Evolutionary conservation across 108 stramenopile species (phyloP).

Genomic region (Skeletonema menzelii): DNA sequence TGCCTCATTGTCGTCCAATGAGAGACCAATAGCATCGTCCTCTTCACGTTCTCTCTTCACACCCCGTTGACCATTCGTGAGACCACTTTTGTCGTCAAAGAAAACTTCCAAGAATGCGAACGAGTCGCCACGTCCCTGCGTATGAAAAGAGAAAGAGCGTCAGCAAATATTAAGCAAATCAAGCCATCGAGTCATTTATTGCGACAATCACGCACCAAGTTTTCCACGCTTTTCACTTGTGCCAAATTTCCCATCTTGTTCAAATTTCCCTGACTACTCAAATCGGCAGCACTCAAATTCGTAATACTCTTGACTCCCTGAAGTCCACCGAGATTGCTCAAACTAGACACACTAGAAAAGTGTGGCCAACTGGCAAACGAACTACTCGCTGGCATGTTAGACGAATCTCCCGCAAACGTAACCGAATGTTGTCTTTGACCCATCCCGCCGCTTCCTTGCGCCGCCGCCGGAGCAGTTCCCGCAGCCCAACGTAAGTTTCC

Average conservation of each 20-base stretch:
- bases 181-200: background rate
- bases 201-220: constrained; percentile 58
- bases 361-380: constrained; percentile 77
- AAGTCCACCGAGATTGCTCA: constrained; percentile 85
- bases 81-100: constrained; percentile 77
- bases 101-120: constrained; percentile 95
- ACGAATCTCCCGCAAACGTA: constrained; percentile 30
- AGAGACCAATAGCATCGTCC: constrained; percentile 89
- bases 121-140: constrained; percentile 69
- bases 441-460: constrained; percentile 10
- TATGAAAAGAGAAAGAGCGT: constrained; percentile 12
- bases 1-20: constrained; percentile 80
- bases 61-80: constrained; percentile 45
- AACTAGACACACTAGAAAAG: constrained; percentile 83
- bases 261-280: constrained; percentile 84
- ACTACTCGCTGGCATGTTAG: constrained; percentile 67
- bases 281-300: constrained; percentile 80
- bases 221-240: constrained; percentile 88
- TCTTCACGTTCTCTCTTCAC: constrained; percentile 80
- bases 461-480: constrained; percentile 14
- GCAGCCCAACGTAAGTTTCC: constrained; percentile 25
- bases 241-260: constrained; percentile 88
- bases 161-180: background rate
- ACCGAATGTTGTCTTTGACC: constrained; percentile 50
- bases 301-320: constrained; percentile 93